phyloP scores from a whole-genome alignment of 2,329 filamentous ascomycete species.

The Polychaeton citri region DNA sequence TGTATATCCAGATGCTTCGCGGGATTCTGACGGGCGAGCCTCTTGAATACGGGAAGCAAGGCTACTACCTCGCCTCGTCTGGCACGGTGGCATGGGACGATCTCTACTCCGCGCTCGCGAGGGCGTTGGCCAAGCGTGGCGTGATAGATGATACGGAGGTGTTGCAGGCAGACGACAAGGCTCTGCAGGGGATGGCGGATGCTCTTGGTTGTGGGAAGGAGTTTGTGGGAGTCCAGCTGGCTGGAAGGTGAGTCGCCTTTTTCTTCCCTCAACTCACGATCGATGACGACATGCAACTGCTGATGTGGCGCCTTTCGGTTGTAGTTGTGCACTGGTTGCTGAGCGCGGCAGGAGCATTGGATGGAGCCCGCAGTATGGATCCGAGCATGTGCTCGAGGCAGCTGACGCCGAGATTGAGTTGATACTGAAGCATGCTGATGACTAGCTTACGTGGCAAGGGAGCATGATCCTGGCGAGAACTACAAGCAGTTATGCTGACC shows the following conservation, averaged over 20 bases:
- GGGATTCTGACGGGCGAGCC: constrained; percentile 29
- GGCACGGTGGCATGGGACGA: constrained; percentile 39
- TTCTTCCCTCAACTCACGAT: not conserved
- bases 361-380: constrained; percentile 31
- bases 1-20: constrained; percentile 35
- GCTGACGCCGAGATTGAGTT: constrained; percentile 35
- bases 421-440: constrained; percentile 27
- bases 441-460: no score
- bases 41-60: constrained; percentile 28
- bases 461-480: no score
- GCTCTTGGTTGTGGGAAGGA: constrained; percentile 24
- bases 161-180: constrained; percentile 21
- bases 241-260: constrained; percentile 27
- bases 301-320: not conserved
- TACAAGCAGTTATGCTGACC: no score
- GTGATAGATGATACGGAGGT: constrained; percentile 28
- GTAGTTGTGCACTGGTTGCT: constrained; percentile 32
- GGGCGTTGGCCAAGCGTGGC: constrained; percentile 25
- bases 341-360: constrained; percentile 29
- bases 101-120: constrained; percentile 35
- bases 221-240: constrained; percentile 28
- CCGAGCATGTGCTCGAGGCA: constrained; percentile 34
- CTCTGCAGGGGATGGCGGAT: constrained; percentile 28
- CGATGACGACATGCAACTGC: no score
- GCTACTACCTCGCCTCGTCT: constrained; percentile 38